Evolutionary conservation across 2,329 filamentous ascomycete species (phyloP), one percentile per base, ranked within the genome.

Genomic region (Ceratocystis alfenasii): DNA sequence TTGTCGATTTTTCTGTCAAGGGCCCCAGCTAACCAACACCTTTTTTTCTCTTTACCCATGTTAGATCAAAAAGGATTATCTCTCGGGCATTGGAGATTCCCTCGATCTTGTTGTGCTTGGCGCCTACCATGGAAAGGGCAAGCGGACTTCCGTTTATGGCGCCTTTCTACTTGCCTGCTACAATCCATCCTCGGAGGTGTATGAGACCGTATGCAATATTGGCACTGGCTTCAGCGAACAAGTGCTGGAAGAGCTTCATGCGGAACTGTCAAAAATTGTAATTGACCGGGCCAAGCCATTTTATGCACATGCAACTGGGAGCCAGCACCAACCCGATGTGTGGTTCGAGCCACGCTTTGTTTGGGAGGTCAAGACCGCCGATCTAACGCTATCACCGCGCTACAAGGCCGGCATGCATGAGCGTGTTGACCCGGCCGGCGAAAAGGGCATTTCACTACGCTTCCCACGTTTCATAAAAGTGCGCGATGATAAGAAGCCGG

Each of bases 191-290:
- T 84, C 82, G 1, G 90, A 99, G 68, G 86, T 80, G 1, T 99
- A 95, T 77, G 94, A 99, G 76, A 95, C 91, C 0, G 87, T 99
- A 1, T 99, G 94, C 83, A 99, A 99, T 75, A 97, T 99, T 71
- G 94, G 94, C 70, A 99, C 94, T 0, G 94, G 94, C 1, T 99
- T 99, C 77, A 93, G 88, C 0, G 94, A 99, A 76, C 89, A 87
- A n/a, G 82, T 93, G 2, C 87, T 99, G n/a, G 89, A 95, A 72
- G 88, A 92, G 45, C 80, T 97, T 15, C 86, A 97, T 78, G 79
- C 82, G 28, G 81, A 87, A 63, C 85, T 99, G 33, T 87, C 84
- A 0, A 81, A 85, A 7, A 85, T 90, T 62, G 85, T 88, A 70
- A 99, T 99, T 70, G 90, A 95, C 73, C 85, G 87, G 0, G 84